Conservation (phyloP, 495 filamentous ascomycete species). For the Neurospora sp. region DNA sequence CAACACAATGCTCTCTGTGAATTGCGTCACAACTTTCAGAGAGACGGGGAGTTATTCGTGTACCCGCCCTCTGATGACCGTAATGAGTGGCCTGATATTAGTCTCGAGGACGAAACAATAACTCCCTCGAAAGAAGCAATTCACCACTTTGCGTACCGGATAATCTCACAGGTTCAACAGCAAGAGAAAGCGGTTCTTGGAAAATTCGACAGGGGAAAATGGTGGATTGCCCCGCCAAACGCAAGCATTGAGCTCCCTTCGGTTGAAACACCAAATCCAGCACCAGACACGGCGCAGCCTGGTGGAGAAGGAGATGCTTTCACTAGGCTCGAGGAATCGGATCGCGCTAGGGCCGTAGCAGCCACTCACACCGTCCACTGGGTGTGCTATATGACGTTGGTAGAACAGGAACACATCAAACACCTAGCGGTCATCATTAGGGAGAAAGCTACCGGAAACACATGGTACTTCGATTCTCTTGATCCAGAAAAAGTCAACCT, state of each 20-base stretch:
- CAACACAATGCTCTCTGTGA: background rate
- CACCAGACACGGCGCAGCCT: background rate
- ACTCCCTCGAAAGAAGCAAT: background rate
- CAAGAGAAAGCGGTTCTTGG: constrained; percentile 1
- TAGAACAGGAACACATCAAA: too few species aligned
- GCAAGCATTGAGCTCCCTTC: background rate
- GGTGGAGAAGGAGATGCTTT: background rate
- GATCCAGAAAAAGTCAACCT: background rate
- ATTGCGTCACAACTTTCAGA: background rate
- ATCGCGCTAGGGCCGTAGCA: background rate
- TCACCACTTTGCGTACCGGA: background rate
- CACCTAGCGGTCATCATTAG: constrained; percentile 1
- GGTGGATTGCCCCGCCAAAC: background rate
- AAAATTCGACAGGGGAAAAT: background rate
- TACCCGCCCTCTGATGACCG: background rate
- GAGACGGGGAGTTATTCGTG: background rate
- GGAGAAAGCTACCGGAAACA: background rate
- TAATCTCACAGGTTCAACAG: background rate
- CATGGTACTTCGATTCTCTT: constrained; percentile 4
- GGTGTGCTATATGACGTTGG: background rate
- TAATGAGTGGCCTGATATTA: background rate
- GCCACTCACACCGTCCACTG: background rate
- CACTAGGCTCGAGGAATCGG: background rate
- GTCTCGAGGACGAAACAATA: background rate
- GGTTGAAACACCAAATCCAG: background rate